Conservation (phyloP, 192 early-diverging fungal species). For the Chytriomyces sp. region DNA sequence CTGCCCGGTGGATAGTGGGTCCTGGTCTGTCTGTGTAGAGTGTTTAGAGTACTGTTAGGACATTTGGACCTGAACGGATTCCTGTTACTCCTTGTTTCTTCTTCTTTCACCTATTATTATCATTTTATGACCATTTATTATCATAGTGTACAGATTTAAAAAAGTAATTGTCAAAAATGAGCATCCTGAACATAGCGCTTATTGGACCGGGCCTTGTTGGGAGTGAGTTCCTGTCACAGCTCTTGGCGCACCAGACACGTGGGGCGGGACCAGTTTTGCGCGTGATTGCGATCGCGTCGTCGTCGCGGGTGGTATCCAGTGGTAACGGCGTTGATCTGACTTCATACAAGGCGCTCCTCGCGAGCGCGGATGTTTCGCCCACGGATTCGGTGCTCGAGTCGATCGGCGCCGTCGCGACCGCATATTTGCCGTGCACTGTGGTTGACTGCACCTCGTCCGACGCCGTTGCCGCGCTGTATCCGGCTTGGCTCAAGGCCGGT, state of each 20-base stretch:
- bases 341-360: not conserved
- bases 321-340: slow-evolving; percentile 18
- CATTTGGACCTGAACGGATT: too few relatives aligned
- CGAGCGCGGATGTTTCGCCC: not conserved
- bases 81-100: too few relatives aligned
- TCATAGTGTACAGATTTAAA: too few relatives aligned
- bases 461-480: slow-evolving; percentile 77
- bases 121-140: too few relatives aligned
- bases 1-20: too few relatives aligned
- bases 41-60: too few relatives aligned
- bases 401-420: slow-evolving; percentile 32
- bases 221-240: slow-evolving; percentile 82
- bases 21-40: too few relatives aligned
- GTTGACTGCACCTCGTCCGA: slow-evolving; percentile 93
- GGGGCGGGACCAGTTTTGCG: slow-evolving; percentile 51
- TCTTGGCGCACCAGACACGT: slow-evolving; percentile 52
- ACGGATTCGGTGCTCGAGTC: slow-evolving; percentile 17
- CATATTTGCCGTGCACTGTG: slow-evolving; percentile 53
- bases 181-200: slow-evolving; percentile 70
- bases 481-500: slow-evolving; percentile 76
- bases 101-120: too few relatives aligned
- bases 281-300: slow-evolving; percentile 74
- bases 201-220: slow-evolving; percentile 96
- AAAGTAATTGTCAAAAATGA: not conserved
- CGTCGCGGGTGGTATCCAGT: slow-evolving; percentile 64